A percentile compares a stretch with the other conserved stretches of the same genome.
Evolutionary conservation across 257 asterid species (phyloP).

Genomic region (Anisodus tanguticus): DNA sequence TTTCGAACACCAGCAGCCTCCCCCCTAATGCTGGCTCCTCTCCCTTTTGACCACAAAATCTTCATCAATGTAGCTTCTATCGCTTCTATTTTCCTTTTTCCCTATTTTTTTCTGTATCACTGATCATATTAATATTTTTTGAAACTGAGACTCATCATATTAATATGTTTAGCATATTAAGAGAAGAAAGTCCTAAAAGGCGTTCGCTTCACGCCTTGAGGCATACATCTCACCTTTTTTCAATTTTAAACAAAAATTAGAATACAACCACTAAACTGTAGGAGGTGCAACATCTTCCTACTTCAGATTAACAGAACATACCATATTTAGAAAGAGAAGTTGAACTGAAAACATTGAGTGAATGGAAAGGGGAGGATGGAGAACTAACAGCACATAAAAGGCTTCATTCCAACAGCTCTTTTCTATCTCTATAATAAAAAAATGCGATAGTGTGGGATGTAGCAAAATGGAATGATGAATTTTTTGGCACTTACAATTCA

Average conservation of each 20-base stretch:
- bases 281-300: background rate
- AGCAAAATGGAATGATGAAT: background rate
- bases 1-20: background rate
- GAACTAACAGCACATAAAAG: background rate
- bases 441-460: background rate
- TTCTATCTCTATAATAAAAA: background rate
- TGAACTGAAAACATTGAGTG: background rate
- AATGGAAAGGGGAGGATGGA: background rate
- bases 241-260: background rate
- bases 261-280: background rate
- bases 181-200: background rate
- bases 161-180: background rate
- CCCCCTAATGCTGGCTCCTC: background rate
- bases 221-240: background rate
- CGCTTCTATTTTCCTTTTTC: background rate
- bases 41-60: background rate
- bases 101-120: background rate
- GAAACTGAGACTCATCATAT: no score
- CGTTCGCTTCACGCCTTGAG: background rate
- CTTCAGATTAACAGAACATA: background rate
- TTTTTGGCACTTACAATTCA: background rate
- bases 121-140: background rate
- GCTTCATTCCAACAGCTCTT: background rate
- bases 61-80: slow-evolving; percentile 19
- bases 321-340: background rate